Percentiles rank a stretch among this genome's conserved stretches.
These are phyloP conservation scores for Coemansia sp. DNA, from an alignment of 192 early-diverging fungal genomes.

Conservation along the genomic window DNA sequence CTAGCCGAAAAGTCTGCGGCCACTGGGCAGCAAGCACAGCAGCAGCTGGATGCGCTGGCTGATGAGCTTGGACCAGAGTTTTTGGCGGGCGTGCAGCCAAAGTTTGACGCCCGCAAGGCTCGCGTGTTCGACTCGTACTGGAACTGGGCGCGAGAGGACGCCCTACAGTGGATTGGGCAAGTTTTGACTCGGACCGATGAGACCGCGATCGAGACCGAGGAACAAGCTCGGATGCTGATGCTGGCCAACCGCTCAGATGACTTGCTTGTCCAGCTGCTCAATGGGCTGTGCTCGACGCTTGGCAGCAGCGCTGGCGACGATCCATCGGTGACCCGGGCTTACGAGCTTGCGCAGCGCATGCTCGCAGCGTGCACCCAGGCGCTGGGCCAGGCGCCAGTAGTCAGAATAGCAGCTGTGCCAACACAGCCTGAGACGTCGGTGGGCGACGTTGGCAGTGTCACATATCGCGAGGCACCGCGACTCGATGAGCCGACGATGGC, in stretches of 20 bases:
- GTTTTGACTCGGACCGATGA: constrained; percentile 71
- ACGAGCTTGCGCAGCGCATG: constrained; percentile 65
- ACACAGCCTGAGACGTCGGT: constrained; percentile 75
- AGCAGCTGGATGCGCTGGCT: constrained; percentile 70
- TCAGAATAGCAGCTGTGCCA: constrained; percentile 38
- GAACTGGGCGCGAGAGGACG: constrained; percentile 81
- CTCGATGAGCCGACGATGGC: constrained; percentile 71
- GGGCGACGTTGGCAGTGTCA: constrained; percentile 67
- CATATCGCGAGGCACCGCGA: constrained; percentile 76
- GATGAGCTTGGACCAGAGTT: constrained; percentile 87
- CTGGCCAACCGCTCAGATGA: constrained; percentile 73
- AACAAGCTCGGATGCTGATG: constrained; percentile 20
- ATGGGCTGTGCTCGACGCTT: constrained; percentile 74
- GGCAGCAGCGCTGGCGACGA: constrained; percentile 58
- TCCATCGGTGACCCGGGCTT: constrained; percentile 62
- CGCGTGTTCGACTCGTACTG: constrained; percentile 91
- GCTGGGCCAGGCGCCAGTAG: constrained; percentile 58
- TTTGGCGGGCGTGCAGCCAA: constrained; percentile 78
- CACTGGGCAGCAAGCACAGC: constrained; percentile 42
- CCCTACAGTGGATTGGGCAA: constrained; percentile 62
- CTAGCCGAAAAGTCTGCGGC: constrained; percentile 33
- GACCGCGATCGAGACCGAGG: constrained; percentile 55
- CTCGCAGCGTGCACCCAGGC: constrained; percentile 81
- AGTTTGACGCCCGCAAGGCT: constrained; percentile 80
- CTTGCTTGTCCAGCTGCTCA: constrained; percentile 50